Conservation (phyloP, 495 filamentous ascomycete genomes). For the Neurospora cerealis region DNA sequence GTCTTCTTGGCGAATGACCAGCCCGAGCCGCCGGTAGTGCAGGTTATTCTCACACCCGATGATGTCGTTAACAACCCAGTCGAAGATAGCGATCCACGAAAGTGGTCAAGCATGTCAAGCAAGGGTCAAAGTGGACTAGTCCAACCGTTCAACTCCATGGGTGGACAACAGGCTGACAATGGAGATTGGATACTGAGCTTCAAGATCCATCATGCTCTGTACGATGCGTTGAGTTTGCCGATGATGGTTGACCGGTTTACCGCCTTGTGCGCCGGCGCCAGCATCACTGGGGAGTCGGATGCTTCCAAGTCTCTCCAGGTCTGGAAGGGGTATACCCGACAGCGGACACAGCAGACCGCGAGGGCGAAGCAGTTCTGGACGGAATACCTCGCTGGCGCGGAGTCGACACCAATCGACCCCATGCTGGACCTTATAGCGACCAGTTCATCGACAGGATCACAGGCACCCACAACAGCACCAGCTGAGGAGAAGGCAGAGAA, state of each 20-base stretch:
- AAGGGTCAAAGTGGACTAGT: conserved; percentile 1
- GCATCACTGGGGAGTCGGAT: not conserved
- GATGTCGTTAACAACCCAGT: not conserved
- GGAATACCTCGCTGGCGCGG: conserved; percentile 32
- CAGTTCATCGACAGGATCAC: not conserved
- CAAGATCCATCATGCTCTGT: conserved; percentile 65
- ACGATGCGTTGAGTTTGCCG: conserved; percentile 62
- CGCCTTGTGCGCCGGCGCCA: conserved; percentile 8
- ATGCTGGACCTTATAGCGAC: not conserved
- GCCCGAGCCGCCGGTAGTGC: conserved; percentile 39
- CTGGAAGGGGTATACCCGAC: conserved; percentile 17
- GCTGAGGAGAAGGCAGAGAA: not conserved
- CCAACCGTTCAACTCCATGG: conserved; percentile 7
- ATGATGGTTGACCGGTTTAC: conserved; percentile 32
- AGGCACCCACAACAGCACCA: not conserved
- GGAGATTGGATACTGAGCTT: conserved; percentile 25
- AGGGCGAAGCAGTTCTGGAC: conserved; percentile 42
- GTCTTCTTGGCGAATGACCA: conserved; percentile 41
- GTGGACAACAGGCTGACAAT: not conserved
- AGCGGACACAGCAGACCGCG: conserved; percentile 6
- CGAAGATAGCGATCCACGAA: not conserved
- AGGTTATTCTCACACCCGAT: conserved; percentile 21
- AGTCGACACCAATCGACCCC: not conserved
- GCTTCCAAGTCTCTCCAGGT: not conserved
- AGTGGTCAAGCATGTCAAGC: not conserved